A percentile compares a stretch with the other conserved stretches of the same genome.
These are phyloP conservation scores for Phyllosticta citribraziliensis DNA, from an alignment of 2,329 filamentous ascomycete genomes.

Conservation along the genomic window DNA sequence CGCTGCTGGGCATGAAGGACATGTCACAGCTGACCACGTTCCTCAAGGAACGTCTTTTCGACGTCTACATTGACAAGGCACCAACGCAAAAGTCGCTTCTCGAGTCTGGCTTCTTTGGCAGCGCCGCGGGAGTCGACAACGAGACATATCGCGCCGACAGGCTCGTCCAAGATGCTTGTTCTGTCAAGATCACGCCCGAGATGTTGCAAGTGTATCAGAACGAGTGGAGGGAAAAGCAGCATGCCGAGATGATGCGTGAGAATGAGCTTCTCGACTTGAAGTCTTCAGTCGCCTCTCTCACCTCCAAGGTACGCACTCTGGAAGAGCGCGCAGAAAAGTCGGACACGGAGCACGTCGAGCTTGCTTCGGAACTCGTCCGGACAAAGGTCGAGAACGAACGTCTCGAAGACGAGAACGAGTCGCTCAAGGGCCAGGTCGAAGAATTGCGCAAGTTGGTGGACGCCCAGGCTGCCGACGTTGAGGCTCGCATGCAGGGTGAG, in stretches of 20 bases:
- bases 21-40: constrained; percentile 85
- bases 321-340: constrained; percentile 83
- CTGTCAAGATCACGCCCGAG: constrained; percentile 74
- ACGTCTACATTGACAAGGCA: constrained; percentile 91
- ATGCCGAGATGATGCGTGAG: constrained; percentile 72
- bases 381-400: constrained; percentile 91
- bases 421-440: constrained; percentile 69
- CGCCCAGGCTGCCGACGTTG: constrained; percentile 79
- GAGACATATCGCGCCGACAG: constrained; percentile 93
- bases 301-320: constrained; percentile 68
- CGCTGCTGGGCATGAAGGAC: constrained; percentile 74
- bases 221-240: constrained; percentile 89
- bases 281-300: constrained; percentile 48
- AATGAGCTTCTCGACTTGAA: constrained; percentile 64
- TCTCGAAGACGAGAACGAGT: constrained; percentile 81
- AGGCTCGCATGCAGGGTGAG: constrained; percentile 69
- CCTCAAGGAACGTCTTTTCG: constrained; percentile 87
- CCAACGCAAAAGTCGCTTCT: constrained; percentile 88
- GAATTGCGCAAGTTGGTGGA: constrained; percentile 83
- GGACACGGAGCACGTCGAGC: constrained; percentile 80
- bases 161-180: constrained; percentile 85
- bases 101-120: constrained; percentile 95
- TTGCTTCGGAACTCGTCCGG: constrained; percentile 84
- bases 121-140: constrained; percentile 80
- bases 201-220: constrained; percentile 68